Base-by-base conservation (phyloP, 164 flowering plant species). In the Saururus chinensis region DNA sequence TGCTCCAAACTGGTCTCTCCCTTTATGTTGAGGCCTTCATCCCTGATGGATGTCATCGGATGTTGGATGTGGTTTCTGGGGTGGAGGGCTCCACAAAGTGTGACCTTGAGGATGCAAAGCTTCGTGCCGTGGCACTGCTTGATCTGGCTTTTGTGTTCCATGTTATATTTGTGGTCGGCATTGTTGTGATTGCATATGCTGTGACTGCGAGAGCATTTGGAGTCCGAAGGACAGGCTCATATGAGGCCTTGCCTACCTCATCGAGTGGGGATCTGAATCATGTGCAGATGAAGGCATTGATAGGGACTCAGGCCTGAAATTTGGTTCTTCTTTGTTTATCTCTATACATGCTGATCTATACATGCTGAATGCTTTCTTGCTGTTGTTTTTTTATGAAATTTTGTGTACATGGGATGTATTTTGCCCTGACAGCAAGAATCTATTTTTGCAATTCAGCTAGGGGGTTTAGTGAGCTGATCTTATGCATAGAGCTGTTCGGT, bases 71-170 rank as follows among this genome's bases (percentile, higher is more conserved):
- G 20, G 88, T 76, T 14, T 69, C 67, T 16, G 96, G 97, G 4
- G 91, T 88, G 3, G 96, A 90, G 70, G 95, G 99, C 0, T 90
- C 99, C 16, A 90, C 97, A 45, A 82, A 80, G 74, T 93, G 97
- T 60, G 99, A 88, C 64, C 61, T 90, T 57, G 95, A 93, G 56
- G 96, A 90, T 55, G 82, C 96, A 8, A 75, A 65, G 70, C 63
- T 87, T 60, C 77, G 99, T 23, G 99, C 97, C 0, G 79, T 78
- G 11, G 92, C 99, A 1, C 78, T 93, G 35, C 70, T 93, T 40
- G 97, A 93, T 75, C 79, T 90, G 12, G 73, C 78, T 68, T 73
- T 73, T 56, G 64, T 76, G 51, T 17, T 87, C 51, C 84, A 93
- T 61, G 91, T 88, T 14, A 61, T 83, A 60, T 71, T 93, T 64